Conservation (phyloP, 768 basidiomycete species). For the Tulasnella sp. region DNA sequence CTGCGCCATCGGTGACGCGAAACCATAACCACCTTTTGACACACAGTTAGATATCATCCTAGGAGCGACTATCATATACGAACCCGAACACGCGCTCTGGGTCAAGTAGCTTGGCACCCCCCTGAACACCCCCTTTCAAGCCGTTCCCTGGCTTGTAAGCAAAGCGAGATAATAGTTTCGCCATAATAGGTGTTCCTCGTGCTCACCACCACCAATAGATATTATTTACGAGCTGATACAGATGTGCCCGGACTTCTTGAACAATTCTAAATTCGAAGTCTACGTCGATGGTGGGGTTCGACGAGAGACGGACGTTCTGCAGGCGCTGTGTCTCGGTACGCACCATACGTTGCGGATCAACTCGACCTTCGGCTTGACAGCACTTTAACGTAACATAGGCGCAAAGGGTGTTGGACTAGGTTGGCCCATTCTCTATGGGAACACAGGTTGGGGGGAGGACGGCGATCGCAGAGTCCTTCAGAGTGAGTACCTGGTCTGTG, state of each 20-base stretch:
- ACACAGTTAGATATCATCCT: slow-evolving; percentile 59
- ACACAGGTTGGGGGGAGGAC: slow-evolving; percentile 31
- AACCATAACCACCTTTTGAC: slow-evolving; percentile 31
- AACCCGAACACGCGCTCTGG: slow-evolving; percentile 60
- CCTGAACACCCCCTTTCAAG: too few species aligned
- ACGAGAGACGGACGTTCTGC: slow-evolving; percentile 82
- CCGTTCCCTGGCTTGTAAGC: too few species aligned
- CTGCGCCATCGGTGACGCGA: slow-evolving; percentile 28
- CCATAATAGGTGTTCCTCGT: too few species aligned
- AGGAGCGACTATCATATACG: slow-evolving; percentile 74
- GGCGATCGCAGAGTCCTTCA: slow-evolving; percentile 29
- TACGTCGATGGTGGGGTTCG: slow-evolving; percentile 81
- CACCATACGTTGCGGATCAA: neutral
- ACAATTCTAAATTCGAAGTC: slow-evolving; percentile 59
- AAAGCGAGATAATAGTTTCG: too few species aligned
- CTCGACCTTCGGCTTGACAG: neutral
- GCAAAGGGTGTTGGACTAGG: slow-evolving; percentile 34
- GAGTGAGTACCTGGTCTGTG: neutral
- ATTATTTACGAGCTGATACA: slow-evolving; percentile 65
- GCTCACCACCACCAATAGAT: slow-evolving; percentile 34
- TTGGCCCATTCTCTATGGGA: slow-evolving; percentile 33
- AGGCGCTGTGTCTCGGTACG: slow-evolving; percentile 63
- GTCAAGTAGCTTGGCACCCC: too few species aligned
- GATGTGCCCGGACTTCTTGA: slow-evolving; percentile 66
- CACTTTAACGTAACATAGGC: slow-evolving; percentile 21